Conservation (phyloP, 2,329 filamentous ascomycete species). For the Penicillium sp. region DNA sequence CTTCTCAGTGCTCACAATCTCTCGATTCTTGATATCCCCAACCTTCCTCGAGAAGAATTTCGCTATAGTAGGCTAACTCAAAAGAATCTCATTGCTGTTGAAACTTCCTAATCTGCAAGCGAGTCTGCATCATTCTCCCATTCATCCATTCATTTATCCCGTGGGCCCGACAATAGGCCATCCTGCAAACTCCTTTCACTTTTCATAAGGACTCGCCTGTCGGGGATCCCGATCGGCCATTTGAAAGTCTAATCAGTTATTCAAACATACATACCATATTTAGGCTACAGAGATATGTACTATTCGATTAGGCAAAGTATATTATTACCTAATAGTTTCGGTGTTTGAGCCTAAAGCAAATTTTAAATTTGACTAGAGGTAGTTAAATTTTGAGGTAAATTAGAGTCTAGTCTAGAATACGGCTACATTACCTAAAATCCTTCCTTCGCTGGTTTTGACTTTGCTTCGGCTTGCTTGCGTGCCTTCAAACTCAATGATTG, state of each 20-base stretch:
- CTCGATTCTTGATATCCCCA: neutral
- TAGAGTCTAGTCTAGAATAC: neutral
- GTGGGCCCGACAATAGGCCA: neutral
- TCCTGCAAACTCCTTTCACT: neutral
- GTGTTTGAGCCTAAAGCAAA: neutral
- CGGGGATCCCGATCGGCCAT: neutral
- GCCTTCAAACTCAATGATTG: neutral
- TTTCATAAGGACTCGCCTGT: neutral
- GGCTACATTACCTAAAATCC: constrained; percentile 1
- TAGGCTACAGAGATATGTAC: neutral
- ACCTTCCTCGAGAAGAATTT: too few relatives aligned
- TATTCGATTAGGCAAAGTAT: neutral
- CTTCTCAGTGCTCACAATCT: neutral
- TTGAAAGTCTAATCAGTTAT: neutral
- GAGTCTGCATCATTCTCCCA: neutral
- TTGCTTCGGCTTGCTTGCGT: neutral
- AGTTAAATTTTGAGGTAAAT: neutral
- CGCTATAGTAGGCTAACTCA: too few relatives aligned
- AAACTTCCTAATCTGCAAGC: neutral
- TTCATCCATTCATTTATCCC: too few relatives aligned
- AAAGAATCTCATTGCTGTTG: too few relatives aligned
- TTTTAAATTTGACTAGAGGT: neutral
- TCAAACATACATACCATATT: neutral
- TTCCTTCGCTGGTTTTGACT: neutral
- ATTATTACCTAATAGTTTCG: neutral